These are phyloP conservation scores for Solanum paucissectum DNA, from an alignment of 257 asterid species.

Conservation along the genomic window DNA sequence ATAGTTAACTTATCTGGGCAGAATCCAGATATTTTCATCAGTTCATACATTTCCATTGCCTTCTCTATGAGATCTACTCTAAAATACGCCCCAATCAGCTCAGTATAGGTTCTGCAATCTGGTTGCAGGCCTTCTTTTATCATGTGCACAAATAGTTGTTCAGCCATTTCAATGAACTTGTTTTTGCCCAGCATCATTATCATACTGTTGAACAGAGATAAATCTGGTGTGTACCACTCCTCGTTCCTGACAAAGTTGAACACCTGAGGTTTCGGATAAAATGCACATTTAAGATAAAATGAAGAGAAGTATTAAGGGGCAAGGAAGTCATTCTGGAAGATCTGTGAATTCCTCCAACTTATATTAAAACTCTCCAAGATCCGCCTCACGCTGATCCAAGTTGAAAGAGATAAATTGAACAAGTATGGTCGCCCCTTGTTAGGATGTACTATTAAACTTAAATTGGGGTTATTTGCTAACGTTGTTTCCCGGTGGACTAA, in stretches of 20 bases:
- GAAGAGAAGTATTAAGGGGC: neutral
- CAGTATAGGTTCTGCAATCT: conserved; percentile 53
- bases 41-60: conserved; percentile 49
- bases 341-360: neutral
- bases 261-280: conserved; percentile 40
- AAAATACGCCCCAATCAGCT: conserved; percentile 68
- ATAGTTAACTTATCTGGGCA: conserved; percentile 56
- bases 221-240: conserved; percentile 48
- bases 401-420: neutral
- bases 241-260: conserved; percentile 51
- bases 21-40: conserved; percentile 59
- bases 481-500: neutral
- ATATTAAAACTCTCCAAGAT: neutral
- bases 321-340: neutral
- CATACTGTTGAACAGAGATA: conserved; percentile 47
- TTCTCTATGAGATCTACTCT: conserved; percentile 38
- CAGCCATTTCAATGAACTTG: conserved; percentile 45
- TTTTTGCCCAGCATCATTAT: conserved; percentile 45
- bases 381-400: neutral
- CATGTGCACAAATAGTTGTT: conserved; percentile 31
- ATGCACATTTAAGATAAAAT: neutral
- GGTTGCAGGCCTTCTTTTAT: conserved; percentile 48
- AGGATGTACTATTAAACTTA: neutral
- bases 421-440: neutral
- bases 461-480: neutral